Conservation (phyloP, 164 flowering plant genomes). For the Berberis thunbergii region DNA sequence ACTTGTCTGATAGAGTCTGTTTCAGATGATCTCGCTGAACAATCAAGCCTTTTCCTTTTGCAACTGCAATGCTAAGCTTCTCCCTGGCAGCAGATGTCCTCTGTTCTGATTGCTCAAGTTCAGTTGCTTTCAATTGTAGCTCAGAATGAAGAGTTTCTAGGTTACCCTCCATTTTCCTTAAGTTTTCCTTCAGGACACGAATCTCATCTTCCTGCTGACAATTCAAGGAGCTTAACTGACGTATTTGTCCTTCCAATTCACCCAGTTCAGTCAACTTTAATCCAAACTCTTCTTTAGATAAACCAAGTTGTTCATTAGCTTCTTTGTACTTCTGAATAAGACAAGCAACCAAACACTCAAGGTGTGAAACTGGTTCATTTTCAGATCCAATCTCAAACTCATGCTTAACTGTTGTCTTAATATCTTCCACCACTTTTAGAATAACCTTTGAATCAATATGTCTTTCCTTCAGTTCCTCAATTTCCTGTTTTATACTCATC, state of each 20-base stretch:
- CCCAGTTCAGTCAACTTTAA: slow-evolving; percentile 28
- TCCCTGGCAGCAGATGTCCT: slow-evolving; percentile 78
- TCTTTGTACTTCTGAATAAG: slow-evolving; percentile 53
- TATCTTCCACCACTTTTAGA: slow-evolving; percentile 36
- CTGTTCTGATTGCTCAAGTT: slow-evolving; percentile 88
- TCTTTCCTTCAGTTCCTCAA: slow-evolving; percentile 36
- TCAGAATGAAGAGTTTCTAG: slow-evolving; percentile 31
- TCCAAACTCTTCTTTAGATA: slow-evolving; percentile 32
- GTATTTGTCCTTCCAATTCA: slow-evolving; percentile 38
- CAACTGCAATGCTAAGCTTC: slow-evolving; percentile 93
- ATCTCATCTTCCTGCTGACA: slow-evolving; percentile 50
- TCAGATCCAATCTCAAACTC: slow-evolving; percentile 19
- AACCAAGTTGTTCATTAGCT: slow-evolving; percentile 25
- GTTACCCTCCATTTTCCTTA: slow-evolving; percentile 39
- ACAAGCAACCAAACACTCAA: slow-evolving; percentile 39
- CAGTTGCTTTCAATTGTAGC: slow-evolving; percentile 46
- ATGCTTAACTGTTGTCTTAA: slow-evolving; percentile 29
- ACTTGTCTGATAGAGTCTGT: slow-evolving; percentile 68
- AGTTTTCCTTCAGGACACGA: slow-evolving; percentile 39
- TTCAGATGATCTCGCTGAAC: slow-evolving; percentile 83
- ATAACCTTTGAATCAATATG: slow-evolving; percentile 27
- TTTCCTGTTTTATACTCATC: slow-evolving; percentile 24
- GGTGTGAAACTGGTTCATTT: slow-evolving; percentile 22
- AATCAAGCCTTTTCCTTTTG: slow-evolving; percentile 90
- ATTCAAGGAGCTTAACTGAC: slow-evolving; percentile 30